These are phyloP conservation scores for Pythium aquatile DNA, from an alignment of 352 stramenopile species.

Conservation along the genomic window DNA sequence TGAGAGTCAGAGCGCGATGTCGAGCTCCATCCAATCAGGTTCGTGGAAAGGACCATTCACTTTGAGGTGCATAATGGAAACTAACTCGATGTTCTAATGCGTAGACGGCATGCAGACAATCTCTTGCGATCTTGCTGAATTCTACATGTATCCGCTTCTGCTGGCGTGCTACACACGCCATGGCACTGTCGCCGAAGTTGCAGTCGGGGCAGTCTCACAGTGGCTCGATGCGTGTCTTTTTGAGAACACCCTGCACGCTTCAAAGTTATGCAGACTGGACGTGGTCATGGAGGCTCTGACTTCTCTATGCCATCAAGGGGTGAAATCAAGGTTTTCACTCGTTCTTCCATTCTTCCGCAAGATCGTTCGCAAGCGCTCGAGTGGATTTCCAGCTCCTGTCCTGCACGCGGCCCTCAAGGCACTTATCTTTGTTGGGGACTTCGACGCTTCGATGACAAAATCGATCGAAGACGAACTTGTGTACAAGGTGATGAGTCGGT, in stretches of 20 bases:
- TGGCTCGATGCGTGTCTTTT: slow-evolving; percentile 67
- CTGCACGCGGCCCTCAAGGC: slow-evolving; percentile 71
- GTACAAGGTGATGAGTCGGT: slow-evolving; percentile 67
- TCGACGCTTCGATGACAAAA: slow-evolving; percentile 61
- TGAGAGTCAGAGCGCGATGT: neutral
- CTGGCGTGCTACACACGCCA: slow-evolving; percentile 78
- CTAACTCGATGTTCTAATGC: neutral
- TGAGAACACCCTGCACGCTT: slow-evolving; percentile 28
- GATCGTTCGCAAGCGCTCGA: slow-evolving; percentile 49
- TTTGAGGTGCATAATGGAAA: neutral
- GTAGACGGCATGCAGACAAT: slow-evolving; percentile 7
- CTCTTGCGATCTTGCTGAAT: slow-evolving; percentile 33
- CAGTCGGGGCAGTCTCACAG: slow-evolving; percentile 48
- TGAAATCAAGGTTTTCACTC: slow-evolving; percentile 64
- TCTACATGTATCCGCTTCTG: slow-evolving; percentile 79
- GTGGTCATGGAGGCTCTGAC: slow-evolving; percentile 57
- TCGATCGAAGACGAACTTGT: slow-evolving; percentile 69
- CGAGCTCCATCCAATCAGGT: neutral
- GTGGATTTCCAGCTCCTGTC: slow-evolving; percentile 39
- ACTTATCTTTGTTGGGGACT: slow-evolving; percentile 79
- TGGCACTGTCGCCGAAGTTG: slow-evolving; percentile 47
- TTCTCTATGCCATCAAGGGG: slow-evolving; percentile 74
- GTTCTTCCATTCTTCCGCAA: slow-evolving; percentile 73
- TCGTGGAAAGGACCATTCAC: neutral
- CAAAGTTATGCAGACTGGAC: slow-evolving; percentile 48